Percentiles rank a stretch among this genome's conserved stretches.
Evolutionary conservation across 805 yeast species (phyloP).

Genomic region (Debaryomyces maramus): DNA sequence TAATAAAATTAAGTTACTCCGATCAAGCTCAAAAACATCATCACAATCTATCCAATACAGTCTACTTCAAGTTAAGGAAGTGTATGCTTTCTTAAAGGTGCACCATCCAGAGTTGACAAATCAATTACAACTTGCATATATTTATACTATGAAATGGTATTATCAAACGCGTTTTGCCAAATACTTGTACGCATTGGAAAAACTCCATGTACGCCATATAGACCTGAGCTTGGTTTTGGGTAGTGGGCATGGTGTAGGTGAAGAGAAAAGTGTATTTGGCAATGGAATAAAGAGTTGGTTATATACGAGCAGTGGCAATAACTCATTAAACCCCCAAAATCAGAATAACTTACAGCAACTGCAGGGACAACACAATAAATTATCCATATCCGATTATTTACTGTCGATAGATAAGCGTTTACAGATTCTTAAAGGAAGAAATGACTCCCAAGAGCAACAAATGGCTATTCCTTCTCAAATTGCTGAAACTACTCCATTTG

Average conservation of each 20-base stretch:
- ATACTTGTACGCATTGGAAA: slow-evolving; percentile 70
- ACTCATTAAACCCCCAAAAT: background rate
- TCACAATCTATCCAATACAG: slow-evolving; percentile 75
- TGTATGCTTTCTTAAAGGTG: slow-evolving; percentile 54
- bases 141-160: slow-evolving; percentile 92
- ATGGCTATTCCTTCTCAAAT: slow-evolving; percentile 79
- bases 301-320: slow-evolving; percentile 9
- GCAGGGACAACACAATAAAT: slow-evolving; percentile 10
- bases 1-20: slow-evolving; percentile 60
- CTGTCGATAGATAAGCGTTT: slow-evolving; percentile 56
- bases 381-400: slow-evolving; percentile 51
- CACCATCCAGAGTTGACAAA: slow-evolving; percentile 63
- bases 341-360: slow-evolving; percentile 1
- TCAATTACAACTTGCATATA: slow-evolving; percentile 77
- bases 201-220: slow-evolving; percentile 53
- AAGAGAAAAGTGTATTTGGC: slow-evolving; percentile 18
- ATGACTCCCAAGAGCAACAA: slow-evolving; percentile 45
- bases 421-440: slow-evolving; percentile 44
- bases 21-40: slow-evolving; percentile 58
- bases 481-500: slow-evolving; percentile 71
- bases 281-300: slow-evolving; percentile 29
- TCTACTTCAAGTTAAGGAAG: slow-evolving; percentile 61
- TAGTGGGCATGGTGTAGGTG: slow-evolving; percentile 25
- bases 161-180: slow-evolving; percentile 76
- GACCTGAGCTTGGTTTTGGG: slow-evolving; percentile 63